Evolutionary conservation across 257 asterid species (phyloP).

Genomic region (Nicotiana paniculata): DNA sequence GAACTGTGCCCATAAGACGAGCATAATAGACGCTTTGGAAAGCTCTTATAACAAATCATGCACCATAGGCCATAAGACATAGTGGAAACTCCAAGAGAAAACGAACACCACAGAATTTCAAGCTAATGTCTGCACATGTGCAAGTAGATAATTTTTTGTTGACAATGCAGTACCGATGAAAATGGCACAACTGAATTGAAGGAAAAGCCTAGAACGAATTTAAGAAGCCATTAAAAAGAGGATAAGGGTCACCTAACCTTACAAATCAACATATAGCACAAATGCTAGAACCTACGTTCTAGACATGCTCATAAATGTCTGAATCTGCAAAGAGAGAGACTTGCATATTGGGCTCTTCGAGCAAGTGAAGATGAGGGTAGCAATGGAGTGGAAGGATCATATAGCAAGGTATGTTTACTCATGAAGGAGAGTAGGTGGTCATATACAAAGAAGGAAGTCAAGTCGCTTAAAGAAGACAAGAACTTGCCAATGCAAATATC

Average conservation of each 20-base stretch:
- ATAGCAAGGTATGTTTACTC: slow-evolving; percentile 31
- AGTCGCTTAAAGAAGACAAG: slow-evolving; percentile 45
- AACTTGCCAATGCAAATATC: slow-evolving; percentile 15
- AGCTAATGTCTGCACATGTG: not conserved
- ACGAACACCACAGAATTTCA: not conserved
- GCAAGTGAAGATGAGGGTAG: slow-evolving; percentile 53
- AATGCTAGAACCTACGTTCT: not conserved
- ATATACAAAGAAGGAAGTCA: slow-evolving; percentile 50
- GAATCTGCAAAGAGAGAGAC: slow-evolving; percentile 2
- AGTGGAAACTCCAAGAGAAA: not conserved
- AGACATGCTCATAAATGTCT: not conserved
- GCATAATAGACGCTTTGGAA: not conserved
- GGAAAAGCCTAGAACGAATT: not conserved
- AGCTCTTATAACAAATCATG: not conserved
- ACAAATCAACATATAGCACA: not conserved
- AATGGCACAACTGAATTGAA: not conserved
- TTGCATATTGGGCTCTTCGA: slow-evolving; percentile 41
- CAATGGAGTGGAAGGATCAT: slow-evolving; percentile 37
- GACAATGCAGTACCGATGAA: not conserved
- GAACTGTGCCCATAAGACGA: not conserved
- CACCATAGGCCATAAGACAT: not conserved
- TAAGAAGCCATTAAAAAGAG: not conserved
- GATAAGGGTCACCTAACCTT: not conserved
- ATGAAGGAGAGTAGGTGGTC: slow-evolving; percentile 30
- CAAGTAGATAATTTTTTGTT: not conserved